phyloP scores from a whole-genome alignment of 139 green algal genomes.

The Zygnema circumcarinatum region DNA sequence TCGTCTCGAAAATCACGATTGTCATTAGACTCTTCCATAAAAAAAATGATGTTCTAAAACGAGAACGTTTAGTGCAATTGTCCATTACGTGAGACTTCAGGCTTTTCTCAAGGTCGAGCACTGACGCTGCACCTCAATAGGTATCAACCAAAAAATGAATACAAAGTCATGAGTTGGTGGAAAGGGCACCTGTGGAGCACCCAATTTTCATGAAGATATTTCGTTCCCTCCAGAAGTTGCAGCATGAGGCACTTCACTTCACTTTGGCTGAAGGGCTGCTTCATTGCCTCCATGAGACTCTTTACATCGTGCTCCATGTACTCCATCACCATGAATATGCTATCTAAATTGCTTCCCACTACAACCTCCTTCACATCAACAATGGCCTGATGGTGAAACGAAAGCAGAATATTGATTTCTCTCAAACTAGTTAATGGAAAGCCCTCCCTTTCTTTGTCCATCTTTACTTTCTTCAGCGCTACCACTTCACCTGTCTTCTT shows the following conservation, averaged over 20 bases:
- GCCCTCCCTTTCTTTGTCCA: conserved; percentile 90
- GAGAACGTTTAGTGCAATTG: too few species aligned
- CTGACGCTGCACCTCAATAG: too few species aligned
- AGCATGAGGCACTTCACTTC: conserved; percentile 85
- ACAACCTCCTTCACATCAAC: conserved; percentile 94
- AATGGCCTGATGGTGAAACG: conserved; percentile 88
- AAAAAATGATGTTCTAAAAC: too few species aligned
- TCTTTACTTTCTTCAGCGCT: conserved; percentile 96
- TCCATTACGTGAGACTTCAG: too few species aligned
- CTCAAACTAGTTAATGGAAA: conserved; percentile 94
- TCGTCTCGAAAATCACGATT: too few species aligned
- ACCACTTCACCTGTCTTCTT: conserved; percentile 78
- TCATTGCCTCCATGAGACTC: conserved; percentile 76
- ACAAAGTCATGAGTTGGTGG: background rate
- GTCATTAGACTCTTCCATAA: too few species aligned
- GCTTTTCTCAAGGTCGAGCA: too few species aligned
- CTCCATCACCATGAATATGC: conserved; percentile 98
- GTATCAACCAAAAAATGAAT: too few species aligned
- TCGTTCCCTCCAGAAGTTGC: conserved; percentile 86
- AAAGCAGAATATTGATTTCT: conserved; percentile 97
- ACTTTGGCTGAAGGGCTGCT: conserved; percentile 70
- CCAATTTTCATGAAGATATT: conserved; percentile 92
- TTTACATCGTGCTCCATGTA: conserved; percentile 97
- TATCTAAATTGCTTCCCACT: conserved; percentile 62
- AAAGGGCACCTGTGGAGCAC: conserved; percentile 72